Conservation (phyloP, 768 basidiomycete species). For the Fibroporia radiculosa region DNA sequence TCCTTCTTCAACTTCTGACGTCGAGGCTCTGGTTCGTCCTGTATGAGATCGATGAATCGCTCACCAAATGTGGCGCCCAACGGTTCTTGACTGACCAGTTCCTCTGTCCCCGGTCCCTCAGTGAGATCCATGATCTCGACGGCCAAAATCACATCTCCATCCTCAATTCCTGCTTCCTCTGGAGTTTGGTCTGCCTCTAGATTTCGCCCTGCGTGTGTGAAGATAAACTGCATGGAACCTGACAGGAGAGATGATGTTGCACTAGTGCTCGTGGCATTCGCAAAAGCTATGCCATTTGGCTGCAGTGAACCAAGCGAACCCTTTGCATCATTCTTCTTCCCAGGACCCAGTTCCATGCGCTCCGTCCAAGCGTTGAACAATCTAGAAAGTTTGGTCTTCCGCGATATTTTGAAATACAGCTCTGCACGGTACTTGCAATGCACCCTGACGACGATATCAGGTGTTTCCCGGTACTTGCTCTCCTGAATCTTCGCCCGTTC, state of each 20-base stretch:
- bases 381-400: slow-evolving; percentile 79
- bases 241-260: slow-evolving; percentile 25
- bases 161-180: slow-evolving; percentile 82
- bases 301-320: slow-evolving; percentile 27
- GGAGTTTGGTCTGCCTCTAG: slow-evolving; percentile 80
- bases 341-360: slow-evolving; percentile 54
- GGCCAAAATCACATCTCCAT: slow-evolving; percentile 82
- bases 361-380: slow-evolving; percentile 87
- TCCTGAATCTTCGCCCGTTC: slow-evolving; percentile 77
- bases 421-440: slow-evolving; percentile 85
- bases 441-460: slow-evolving; percentile 88
- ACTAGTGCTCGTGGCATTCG: slow-evolving; percentile 30
- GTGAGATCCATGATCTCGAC: slow-evolving; percentile 90
- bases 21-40: slow-evolving; percentile 62
- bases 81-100: slow-evolving; percentile 43
- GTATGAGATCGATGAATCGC: background rate
- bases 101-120: slow-evolving; percentile 52
- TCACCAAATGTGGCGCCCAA: background rate
- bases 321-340: slow-evolving; percentile 20
- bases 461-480: slow-evolving; percentile 75
- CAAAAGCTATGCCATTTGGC: slow-evolving; percentile 44
- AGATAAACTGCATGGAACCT: slow-evolving; percentile 65
- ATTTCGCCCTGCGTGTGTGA: slow-evolving; percentile 74
- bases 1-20: slow-evolving; percentile 72
- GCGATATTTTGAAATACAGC: slow-evolving; percentile 87